Evolutionary conservation across 352 stramenopile species (phyloP).

Genomic region (Phytophthora vignae): DNA sequence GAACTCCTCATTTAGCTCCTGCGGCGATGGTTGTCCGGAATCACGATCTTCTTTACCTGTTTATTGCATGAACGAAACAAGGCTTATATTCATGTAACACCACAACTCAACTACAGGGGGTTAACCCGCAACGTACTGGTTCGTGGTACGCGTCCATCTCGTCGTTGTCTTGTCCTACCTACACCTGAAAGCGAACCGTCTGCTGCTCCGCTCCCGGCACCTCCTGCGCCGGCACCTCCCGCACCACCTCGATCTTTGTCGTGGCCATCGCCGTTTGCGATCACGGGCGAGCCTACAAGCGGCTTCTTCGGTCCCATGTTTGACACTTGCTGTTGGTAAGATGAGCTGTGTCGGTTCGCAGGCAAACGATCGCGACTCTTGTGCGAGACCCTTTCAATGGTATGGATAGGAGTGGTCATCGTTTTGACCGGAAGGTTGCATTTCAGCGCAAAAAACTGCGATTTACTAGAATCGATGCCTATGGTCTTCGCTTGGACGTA

Average conservation of each 20-base stretch:
- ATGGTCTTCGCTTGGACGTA: too few relatives aligned
- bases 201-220: slow-evolving; percentile 13
- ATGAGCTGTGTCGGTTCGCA: slow-evolving; percentile 15
- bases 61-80: too few relatives aligned
- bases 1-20: slow-evolving; percentile 94
- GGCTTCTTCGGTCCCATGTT: slow-evolving; percentile 67
- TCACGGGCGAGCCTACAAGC: slow-evolving; percentile 39
- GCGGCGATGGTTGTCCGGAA: slow-evolving; percentile 89
- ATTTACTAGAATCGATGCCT: too few relatives aligned
- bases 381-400: slow-evolving; percentile 19
- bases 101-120: too few relatives aligned
- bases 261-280: slow-evolving; percentile 40
- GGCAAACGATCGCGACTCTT: slow-evolving; percentile 41
- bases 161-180: slow-evolving; percentile 68
- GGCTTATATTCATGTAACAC: too few relatives aligned
- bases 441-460: too few relatives aligned
- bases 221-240: too few relatives aligned
- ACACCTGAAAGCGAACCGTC: slow-evolving; percentile 35
- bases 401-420: too few relatives aligned
- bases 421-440: too few relatives aligned
- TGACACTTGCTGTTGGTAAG: slow-evolving; percentile 5
- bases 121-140: too few relatives aligned
- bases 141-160: slow-evolving; percentile 84
- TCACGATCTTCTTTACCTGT: slow-evolving; percentile 82
- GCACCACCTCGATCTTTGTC: slow-evolving; percentile 47